A percentile compares a stretch with the other conserved stretches of the same genome.
Evolutionary conservation across 2,329 filamentous ascomycete species (phyloP).

Genomic region (Botrytis aclada): DNA sequence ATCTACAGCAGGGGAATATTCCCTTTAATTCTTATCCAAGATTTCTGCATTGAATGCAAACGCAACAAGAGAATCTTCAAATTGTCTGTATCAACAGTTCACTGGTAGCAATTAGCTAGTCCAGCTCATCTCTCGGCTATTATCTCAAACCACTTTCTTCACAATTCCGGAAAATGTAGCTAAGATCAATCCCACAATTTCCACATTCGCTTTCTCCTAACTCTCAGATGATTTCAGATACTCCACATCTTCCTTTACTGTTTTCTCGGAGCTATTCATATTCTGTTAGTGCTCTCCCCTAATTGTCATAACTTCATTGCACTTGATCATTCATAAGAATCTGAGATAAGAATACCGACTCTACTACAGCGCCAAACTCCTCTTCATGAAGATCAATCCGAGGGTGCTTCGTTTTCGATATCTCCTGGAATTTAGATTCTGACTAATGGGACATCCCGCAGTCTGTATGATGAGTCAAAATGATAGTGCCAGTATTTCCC

Average conservation of each 20-base stretch:
- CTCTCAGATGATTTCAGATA: conserved; percentile 21
- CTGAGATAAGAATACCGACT: conserved; percentile 10
- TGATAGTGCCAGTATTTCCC: conserved; percentile 11
- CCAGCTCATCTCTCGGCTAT: neutral
- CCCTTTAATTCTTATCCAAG: neutral
- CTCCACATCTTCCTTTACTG: conserved; percentile 23
- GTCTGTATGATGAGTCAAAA: conserved; percentile 26
- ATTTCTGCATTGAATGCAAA: neutral
- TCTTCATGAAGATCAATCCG: conserved; percentile 17
- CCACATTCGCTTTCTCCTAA: conserved; percentile 16
- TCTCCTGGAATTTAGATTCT: conserved; percentile 17
- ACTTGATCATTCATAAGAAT: no score
- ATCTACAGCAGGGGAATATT: accelerated
- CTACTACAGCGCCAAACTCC: conserved; percentile 18
- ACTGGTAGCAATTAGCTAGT: neutral
- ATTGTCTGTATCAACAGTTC: neutral
- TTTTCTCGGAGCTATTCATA: conserved; percentile 19
- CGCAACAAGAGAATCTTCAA: neutral
- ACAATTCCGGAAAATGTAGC: conserved; percentile 20
- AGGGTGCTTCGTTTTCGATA: conserved; percentile 20
- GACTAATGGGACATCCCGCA: conserved; percentile 22
- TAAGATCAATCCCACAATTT: conserved; percentile 22
- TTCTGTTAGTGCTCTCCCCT: neutral
- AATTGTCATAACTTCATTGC: no score
- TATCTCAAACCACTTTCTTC: conserved; percentile 14